Conservation (phyloP, 2,329 filamentous ascomycete species). For the Calonectria hongkongensis region DNA sequence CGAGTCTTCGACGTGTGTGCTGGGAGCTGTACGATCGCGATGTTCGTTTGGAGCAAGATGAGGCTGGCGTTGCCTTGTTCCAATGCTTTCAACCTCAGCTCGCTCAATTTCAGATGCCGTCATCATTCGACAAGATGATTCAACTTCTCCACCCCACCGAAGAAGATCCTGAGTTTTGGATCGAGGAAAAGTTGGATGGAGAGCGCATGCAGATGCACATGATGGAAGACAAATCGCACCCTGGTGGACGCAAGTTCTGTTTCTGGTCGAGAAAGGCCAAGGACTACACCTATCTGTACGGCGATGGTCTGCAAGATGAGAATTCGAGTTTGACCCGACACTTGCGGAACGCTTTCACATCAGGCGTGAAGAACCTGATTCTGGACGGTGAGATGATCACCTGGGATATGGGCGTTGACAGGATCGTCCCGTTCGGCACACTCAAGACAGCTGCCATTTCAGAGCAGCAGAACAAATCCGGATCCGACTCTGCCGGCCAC, state of each 20-base stretch:
- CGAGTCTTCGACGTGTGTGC: slow-evolving; percentile 91
- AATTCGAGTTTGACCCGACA: slow-evolving; percentile 87
- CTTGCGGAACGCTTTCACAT: slow-evolving; percentile 84
- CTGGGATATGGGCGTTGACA: slow-evolving; percentile 91
- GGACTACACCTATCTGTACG: slow-evolving; percentile 96
- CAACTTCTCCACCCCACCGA: slow-evolving; percentile 78
- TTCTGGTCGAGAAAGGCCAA: slow-evolving; percentile 99
- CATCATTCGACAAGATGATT: slow-evolving; percentile 86
- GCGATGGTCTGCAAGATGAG: slow-evolving; percentile 82
- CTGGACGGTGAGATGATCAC: slow-evolving; percentile 99
- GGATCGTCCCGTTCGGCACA: slow-evolving; percentile 91
- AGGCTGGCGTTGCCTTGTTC: slow-evolving; percentile 87
- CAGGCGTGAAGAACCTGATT: slow-evolving; percentile 88
- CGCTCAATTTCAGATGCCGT: slow-evolving; percentile 91
- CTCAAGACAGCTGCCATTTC: slow-evolving; percentile 92
- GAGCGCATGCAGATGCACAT: slow-evolving; percentile 99
- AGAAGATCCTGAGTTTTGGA: slow-evolving; percentile 90
- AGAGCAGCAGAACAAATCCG: slow-evolving; percentile 79
- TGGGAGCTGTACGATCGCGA: slow-evolving; percentile 91
- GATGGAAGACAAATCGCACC: slow-evolving; percentile 79
- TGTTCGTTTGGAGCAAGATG: slow-evolving; percentile 83
- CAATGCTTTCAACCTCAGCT: slow-evolving; percentile 97
- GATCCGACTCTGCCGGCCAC: slow-evolving; percentile 67
- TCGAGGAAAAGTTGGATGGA: slow-evolving; percentile 97
- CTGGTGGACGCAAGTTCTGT: slow-evolving; percentile 83